A percentile compares a stretch with the other conserved stretches of the same genome.
Conservation (phyloP, 257 asterid genomes). For the Cruciata laevipes region DNA sequence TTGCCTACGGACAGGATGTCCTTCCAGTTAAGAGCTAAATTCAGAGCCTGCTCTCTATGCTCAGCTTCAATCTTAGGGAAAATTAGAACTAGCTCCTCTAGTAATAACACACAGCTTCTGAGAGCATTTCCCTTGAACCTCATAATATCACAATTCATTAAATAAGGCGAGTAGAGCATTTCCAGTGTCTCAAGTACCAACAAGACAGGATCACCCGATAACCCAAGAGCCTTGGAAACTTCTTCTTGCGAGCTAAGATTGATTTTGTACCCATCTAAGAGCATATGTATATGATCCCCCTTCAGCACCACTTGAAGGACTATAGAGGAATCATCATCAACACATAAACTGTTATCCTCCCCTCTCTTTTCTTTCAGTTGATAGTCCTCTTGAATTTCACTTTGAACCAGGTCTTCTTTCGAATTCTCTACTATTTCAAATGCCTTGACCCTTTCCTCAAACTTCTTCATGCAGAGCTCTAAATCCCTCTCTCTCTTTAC, state of each 20-base stretch:
- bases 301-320: conserved; percentile 26
- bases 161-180: conserved; percentile 20
- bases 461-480: no score
- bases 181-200: conserved; percentile 36
- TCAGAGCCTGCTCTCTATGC: conserved; percentile 30
- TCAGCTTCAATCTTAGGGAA: conserved; percentile 30
- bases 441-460: no score
- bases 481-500: no score
- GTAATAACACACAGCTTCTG: conserved; percentile 24
- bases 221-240: conserved; percentile 26
- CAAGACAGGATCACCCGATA: conserved; percentile 38
- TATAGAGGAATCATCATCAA: no score
- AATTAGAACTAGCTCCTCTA: conserved; percentile 29
- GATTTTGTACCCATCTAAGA: conserved; percentile 33
- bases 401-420: no score
- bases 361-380: conserved; percentile 7
- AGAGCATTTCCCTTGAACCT: conserved; percentile 15
- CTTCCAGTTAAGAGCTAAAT: conserved; percentile 41
- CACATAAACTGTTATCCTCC: no score
- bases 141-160: conserved; percentile 20
- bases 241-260: conserved; percentile 34
- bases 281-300: conserved; percentile 39
- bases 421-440: no score
- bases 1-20: conserved; percentile 15
- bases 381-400: conserved; percentile 10